A percentile compares a stretch with the other conserved stretches of the same genome.
Evolutionary conservation across 1,284 basidiomycete genomes (phyloP).

Genomic region (Papiliotrema nemorosa): DNA sequence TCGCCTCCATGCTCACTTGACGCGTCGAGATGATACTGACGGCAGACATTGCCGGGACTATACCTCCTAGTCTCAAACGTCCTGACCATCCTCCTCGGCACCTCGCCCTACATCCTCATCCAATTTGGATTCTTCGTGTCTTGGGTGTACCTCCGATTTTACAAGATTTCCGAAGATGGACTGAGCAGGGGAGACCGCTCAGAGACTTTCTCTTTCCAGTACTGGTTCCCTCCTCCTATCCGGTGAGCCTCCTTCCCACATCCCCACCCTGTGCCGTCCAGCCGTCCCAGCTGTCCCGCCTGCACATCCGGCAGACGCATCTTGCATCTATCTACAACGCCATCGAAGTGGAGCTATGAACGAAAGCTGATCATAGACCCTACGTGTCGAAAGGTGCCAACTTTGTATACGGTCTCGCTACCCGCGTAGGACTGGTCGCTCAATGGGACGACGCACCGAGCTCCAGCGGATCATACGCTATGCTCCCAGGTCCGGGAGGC

Average conservation of each 20-base stretch:
- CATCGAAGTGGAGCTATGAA: too few species aligned
- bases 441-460: constrained; percentile 64
- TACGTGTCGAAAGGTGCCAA: constrained; percentile 64
- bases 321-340: neutral
- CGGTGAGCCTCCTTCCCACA: constrained; percentile 60
- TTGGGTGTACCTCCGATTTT: constrained; percentile 94
- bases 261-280: neutral
- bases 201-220: constrained; percentile 93
- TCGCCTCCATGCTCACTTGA: too few species aligned
- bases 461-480: constrained; percentile 64
- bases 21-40: neutral
- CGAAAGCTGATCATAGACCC: constrained; percentile 45
- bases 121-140: constrained; percentile 97
- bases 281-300: neutral
- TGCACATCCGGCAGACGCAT: neutral
- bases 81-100: constrained; percentile 79
- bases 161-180: constrained; percentile 71
- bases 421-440: constrained; percentile 66
- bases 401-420: constrained; percentile 61
- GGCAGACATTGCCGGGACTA: constrained; percentile 82
- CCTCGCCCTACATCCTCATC: constrained; percentile 91
- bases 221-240: constrained; percentile 92
- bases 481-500: constrained; percentile 68
- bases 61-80: constrained; percentile 89
- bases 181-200: constrained; percentile 73